phyloP scores from a whole-genome alignment of 495 filamentous ascomycete genomes.

The Tuber melanosporum region DNA sequence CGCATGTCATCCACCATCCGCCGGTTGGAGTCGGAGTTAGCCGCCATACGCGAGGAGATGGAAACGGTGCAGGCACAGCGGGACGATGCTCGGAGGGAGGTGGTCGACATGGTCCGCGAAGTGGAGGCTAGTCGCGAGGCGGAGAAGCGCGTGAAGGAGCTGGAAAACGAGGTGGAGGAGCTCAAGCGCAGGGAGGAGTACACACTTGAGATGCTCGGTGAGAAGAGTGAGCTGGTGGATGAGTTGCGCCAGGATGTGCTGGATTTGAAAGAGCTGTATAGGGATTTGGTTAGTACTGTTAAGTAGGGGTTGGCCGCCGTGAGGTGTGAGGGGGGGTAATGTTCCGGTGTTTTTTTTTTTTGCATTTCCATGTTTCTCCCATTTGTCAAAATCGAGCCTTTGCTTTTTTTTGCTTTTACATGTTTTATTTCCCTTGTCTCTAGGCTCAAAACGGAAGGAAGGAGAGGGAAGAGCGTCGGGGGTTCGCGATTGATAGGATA shows the following conservation, averaged over 20 bases:
- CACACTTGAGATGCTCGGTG: conserved; percentile 87
- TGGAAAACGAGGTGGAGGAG: conserved; percentile 62
- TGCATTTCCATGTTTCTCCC: neutral
- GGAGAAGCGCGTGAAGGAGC: conserved; percentile 53
- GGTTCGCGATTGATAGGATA: neutral
- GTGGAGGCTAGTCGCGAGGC: conserved; percentile 52
- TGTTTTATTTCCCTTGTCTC: neutral
- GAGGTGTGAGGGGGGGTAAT: neutral
- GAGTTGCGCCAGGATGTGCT: conserved; percentile 81
- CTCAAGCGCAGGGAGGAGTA: conserved; percentile 72
- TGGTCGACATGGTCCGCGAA: conserved; percentile 81
- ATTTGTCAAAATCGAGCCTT: neutral
- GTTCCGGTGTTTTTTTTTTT: neutral
- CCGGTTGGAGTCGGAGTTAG: conserved; percentile 83
- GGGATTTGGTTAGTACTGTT: conserved; percentile 81
- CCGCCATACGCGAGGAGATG: conserved; percentile 76
- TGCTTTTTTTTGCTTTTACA: neutral
- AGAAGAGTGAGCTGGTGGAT: conserved; percentile 91
- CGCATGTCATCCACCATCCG: conserved; percentile 91
- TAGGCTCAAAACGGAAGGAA: neutral
- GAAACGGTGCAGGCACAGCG: conserved; percentile 69
- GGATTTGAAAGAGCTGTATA: conserved; percentile 91
- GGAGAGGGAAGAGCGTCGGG: neutral
- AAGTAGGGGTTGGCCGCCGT: conserved; percentile 28
- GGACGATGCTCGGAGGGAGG: conserved; percentile 84